Conservation (phyloP, 2,329 filamentous ascomycete species). For the Plenodomus tracheiphilus region DNA sequence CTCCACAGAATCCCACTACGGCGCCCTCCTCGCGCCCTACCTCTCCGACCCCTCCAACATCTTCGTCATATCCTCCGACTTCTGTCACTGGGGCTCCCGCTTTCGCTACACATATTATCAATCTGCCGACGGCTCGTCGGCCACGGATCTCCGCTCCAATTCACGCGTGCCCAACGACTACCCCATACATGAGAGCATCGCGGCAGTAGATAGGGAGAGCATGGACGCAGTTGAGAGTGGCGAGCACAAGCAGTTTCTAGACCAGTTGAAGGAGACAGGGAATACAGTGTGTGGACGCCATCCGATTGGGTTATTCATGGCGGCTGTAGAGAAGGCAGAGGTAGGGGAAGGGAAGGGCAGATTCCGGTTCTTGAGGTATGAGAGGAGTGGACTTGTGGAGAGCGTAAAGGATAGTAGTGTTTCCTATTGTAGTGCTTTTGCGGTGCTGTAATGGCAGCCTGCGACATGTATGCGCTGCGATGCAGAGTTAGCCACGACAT, state of each 20-base stretch:
- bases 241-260: conserved; percentile 69
- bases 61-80: conserved; percentile 92
- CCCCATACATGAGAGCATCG: conserved; percentile 83
- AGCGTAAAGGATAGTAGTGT: conserved; percentile 78
- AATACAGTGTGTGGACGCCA: conserved; percentile 96
- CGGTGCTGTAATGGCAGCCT: conserved; percentile 51
- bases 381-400: conserved; percentile 77
- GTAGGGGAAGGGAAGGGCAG: conserved; percentile 57
- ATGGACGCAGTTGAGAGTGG: conserved; percentile 86
- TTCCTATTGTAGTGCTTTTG: conserved; percentile 93
- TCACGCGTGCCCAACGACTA: conserved; percentile 51
- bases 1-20: conserved; percentile 68
- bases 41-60: conserved; percentile 73
- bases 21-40: conserved; percentile 74
- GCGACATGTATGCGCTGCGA: too few relatives aligned
- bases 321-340: conserved; percentile 68
- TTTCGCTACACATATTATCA: conserved; percentile 86
- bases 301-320: conserved; percentile 92
- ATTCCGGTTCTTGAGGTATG: conserved; percentile 84
- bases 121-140: conserved; percentile 49
- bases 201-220: conserved; percentile 74
- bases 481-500: too few relatives aligned
- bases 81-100: conserved; percentile 90
- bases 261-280: conserved; percentile 69
- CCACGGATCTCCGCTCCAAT: conserved; percentile 40